phyloP scores from a whole-genome alignment of 2,329 filamentous ascomycete species.

The Fusarium nurragi region DNA sequence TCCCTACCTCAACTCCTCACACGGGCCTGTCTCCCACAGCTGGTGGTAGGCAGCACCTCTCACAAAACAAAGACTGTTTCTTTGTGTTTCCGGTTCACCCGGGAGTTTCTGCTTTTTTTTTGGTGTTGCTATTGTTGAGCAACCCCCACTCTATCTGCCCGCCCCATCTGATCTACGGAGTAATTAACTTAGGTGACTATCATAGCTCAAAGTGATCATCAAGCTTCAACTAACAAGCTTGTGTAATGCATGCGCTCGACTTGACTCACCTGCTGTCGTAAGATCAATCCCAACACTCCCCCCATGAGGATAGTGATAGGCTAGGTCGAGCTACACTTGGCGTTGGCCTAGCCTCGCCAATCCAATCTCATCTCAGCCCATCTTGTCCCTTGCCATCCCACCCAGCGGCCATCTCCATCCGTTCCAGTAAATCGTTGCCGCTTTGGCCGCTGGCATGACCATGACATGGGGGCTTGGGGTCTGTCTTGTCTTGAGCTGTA shows the following conservation, averaged over 20 bases:
- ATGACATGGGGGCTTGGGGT: neutral
- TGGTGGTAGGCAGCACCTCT: neutral
- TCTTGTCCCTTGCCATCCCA: slow-evolving; percentile 31
- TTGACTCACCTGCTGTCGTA: neutral
- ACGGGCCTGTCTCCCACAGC: slow-evolving; percentile 41
- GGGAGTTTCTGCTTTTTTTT: neutral
- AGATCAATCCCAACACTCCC: slow-evolving; percentile 1
- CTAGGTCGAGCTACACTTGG: slow-evolving; percentile 2
- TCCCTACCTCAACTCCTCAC: slow-evolving; percentile 19
- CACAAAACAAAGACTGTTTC: neutral
- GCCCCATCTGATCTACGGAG: neutral
- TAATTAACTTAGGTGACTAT: neutral
- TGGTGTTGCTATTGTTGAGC: slow-evolving; percentile 21
- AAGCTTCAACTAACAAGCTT: slow-evolving; percentile 23
- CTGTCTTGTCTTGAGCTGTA: slow-evolving; percentile 13
- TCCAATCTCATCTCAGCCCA: slow-evolving; percentile 43
- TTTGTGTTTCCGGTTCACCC: slow-evolving; percentile 36
- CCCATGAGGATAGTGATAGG: slow-evolving; percentile 8
- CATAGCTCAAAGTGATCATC: slow-evolving; percentile 5
- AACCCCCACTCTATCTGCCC: slow-evolving; percentile 18
- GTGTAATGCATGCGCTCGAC: slow-evolving; percentile 19
- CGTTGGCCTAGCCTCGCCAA: slow-evolving; percentile 27
- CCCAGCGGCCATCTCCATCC: slow-evolving; percentile 15
- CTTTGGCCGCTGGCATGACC: slow-evolving; percentile 32
- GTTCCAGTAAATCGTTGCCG: slow-evolving; percentile 39